A percentile compares a stretch with the other conserved stretches of the same genome.
Conservation (phyloP, 176 grass and related monocot species). For the Puya raimondii region DNA sequence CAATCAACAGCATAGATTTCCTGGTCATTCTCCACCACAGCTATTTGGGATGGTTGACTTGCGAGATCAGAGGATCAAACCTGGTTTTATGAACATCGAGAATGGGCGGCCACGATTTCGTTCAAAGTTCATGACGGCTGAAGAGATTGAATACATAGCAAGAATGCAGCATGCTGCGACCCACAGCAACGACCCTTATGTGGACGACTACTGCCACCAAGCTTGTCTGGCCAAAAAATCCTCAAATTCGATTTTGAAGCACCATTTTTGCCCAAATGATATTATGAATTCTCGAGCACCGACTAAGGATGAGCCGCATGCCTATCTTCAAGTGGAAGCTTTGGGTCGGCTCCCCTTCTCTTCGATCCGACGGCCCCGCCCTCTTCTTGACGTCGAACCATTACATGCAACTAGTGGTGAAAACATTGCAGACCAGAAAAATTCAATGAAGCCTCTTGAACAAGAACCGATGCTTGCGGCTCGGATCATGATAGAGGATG, state of each 20-base stretch:
- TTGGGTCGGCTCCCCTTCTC: constrained; percentile 3
- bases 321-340: constrained; percentile 21
- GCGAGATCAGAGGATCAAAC: constrained; percentile 44
- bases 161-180: constrained; percentile 70
- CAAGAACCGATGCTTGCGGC: constrained; percentile 31
- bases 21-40: constrained; percentile 50
- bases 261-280: constrained; percentile 38
- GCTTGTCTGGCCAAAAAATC: constrained; percentile 66
- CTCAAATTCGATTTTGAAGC: constrained; percentile 41
- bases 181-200: constrained; percentile 59
- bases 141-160: constrained; percentile 68
- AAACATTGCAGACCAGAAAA: constrained; percentile 17
- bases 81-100: constrained; percentile 33
- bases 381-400: constrained; percentile 19
- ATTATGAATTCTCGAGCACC: constrained; percentile 17
- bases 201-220: constrained; percentile 91
- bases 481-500: constrained; percentile 29
- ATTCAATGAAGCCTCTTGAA: constrained; percentile 25
- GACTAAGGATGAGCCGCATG: constrained; percentile 9
- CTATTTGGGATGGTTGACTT: constrained; percentile 40
- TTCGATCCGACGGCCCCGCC: constrained; percentile 5
- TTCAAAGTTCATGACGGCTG: constrained; percentile 60
- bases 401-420: neutral
- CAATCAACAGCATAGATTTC: constrained; percentile 40
- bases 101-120: constrained; percentile 45